Base-by-base conservation (phyloP, 768 basidiomycete genomes). In the Russula sp. region DNA sequence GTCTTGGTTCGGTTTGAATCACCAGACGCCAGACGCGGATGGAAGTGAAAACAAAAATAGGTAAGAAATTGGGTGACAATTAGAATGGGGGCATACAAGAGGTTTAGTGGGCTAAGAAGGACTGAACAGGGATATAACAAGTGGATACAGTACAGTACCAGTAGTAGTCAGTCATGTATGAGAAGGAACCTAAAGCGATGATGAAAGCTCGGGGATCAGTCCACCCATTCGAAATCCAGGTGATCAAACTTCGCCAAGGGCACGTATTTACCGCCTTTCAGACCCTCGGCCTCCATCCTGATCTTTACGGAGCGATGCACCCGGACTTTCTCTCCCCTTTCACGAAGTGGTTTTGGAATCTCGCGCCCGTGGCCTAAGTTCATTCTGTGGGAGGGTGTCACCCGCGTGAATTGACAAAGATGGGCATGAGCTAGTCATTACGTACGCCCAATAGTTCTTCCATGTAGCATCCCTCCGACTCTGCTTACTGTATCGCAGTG, bases 231-330 rank as follows among this genome's bases (percentile, higher is more conserved):
- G n/a, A 53, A 63, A 3, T 69, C 58, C 18, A 55, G n/a, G 13
- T 61, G 47, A 1, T 50, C 32, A 59, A 70, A 71, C 58, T 69
- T 67, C 40, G 73, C 72, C 51, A 64, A 70, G 18, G 75, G 76
- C 8, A 31, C 63, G 63, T 77, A 77, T 31, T 66, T 66, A 10
- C 72, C 66, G 13, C 63, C 69, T 45, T 71, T 57, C 63, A 75
- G 56, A 8, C 55, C 63, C 34, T 61, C 49, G 18, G 68, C 58
- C 13, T 61, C 44, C 60, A 55, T 57, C 27, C 57, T 59, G n/a
- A 45, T 57, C 55, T 51, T 56, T 13, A 66, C 59, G 6, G 50
- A 35, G 20, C 54, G 61, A 47, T 62, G 57, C 11, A 59, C 42
- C 18, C 11, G 45, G 8, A 69, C 11, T 11, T 52, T 57, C 31